Percentiles rank a stretch among this genome's conserved stretches.
Evolutionary conservation across 1,284 basidiomycete genomes (phyloP).

Genomic region (Pyrrhoderma noxium): DNA sequence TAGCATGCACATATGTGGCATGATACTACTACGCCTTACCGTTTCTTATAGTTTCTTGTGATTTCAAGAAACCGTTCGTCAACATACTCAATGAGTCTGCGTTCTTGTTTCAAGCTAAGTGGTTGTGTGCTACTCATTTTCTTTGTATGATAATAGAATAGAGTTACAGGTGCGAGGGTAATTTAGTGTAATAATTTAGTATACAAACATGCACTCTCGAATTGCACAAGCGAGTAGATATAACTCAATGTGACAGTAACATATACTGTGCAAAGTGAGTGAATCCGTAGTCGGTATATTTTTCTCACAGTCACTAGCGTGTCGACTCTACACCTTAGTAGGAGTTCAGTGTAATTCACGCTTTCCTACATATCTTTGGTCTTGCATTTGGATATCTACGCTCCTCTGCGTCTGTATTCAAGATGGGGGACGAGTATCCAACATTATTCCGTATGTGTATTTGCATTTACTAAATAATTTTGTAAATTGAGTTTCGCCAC

Average conservation of each 20-base stretch:
- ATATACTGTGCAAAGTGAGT: not conserved
- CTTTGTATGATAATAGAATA: too few relatives aligned
- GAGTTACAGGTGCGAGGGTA: too few relatives aligned
- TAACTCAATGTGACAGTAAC: too few relatives aligned
- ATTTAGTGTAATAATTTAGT: too few relatives aligned
- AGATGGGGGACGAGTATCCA: conserved; percentile 18
- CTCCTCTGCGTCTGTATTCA: not conserved
- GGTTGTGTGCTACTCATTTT: not conserved
- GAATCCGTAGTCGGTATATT: not conserved
- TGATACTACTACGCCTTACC: too few relatives aligned
- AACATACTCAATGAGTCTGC: conserved; percentile 51
- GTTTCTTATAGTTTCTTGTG: conserved; percentile 62
- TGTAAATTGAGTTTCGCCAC: conserved; percentile 7
- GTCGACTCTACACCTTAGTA: not conserved
- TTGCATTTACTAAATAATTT: not conserved
- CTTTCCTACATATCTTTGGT: not conserved
- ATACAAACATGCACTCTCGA: too few relatives aligned
- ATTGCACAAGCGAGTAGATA: too few relatives aligned
- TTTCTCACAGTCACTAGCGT: not conserved
- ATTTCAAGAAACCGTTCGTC: conserved; percentile 58
- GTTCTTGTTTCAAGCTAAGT: conserved; percentile 40
- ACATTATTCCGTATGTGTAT: conserved; percentile 16
- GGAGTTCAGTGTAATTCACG: not conserved
- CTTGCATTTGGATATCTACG: not conserved
- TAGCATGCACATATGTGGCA: too few relatives aligned